Evolutionary conservation across 768 basidiomycete species (phyloP).

Genomic region (Lactarius vividus): DNA sequence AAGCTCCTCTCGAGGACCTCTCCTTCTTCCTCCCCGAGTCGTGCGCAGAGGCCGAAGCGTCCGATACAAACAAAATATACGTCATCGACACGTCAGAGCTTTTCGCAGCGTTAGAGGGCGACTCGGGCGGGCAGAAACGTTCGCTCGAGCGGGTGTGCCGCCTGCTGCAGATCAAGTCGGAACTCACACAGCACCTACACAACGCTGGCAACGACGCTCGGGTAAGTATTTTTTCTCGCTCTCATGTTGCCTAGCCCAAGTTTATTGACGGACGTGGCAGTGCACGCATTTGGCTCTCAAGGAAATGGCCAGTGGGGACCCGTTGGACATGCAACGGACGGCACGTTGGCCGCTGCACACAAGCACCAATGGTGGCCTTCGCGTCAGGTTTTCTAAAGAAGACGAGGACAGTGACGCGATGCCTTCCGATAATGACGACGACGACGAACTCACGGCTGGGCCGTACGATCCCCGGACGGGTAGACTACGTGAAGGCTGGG

Average conservation of each 20-base stretch:
- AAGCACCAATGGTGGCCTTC: slow-evolving; percentile 34
- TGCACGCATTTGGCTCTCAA: slow-evolving; percentile 66
- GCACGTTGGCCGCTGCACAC: slow-evolving; percentile 72
- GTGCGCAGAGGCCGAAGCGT: slow-evolving; percentile 25
- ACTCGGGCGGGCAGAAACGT: slow-evolving; percentile 48
- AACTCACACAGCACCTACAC: slow-evolving; percentile 53
- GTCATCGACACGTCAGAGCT: slow-evolving; percentile 73
- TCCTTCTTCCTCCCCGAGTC: slow-evolving; percentile 56
- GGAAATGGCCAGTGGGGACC: slow-evolving; percentile 71
- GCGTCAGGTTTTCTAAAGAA: slow-evolving; percentile 57
- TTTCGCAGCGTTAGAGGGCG: slow-evolving; percentile 72
- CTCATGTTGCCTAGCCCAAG: background rate
- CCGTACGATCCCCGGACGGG: slow-evolving; percentile 27
- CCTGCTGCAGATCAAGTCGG: slow-evolving; percentile 50
- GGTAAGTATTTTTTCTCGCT: slow-evolving; percentile 40
- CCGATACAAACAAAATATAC: slow-evolving; percentile 53
- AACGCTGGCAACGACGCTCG: slow-evolving; percentile 88
- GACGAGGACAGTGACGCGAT: slow-evolving; percentile 47
- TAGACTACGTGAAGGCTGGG: slow-evolving; percentile 20
- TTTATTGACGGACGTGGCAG: slow-evolving; percentile 37
- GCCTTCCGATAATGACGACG: slow-evolving; percentile 20
- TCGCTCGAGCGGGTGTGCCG: slow-evolving; percentile 60
- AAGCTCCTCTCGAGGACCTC: slow-evolving; percentile 51
- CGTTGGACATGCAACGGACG: slow-evolving; percentile 72
- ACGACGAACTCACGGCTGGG: slow-evolving; percentile 26